Evolutionary conservation across 2,329 filamentous ascomycete genomes (phyloP).

Genomic region (Fusarium nodosum): DNA sequence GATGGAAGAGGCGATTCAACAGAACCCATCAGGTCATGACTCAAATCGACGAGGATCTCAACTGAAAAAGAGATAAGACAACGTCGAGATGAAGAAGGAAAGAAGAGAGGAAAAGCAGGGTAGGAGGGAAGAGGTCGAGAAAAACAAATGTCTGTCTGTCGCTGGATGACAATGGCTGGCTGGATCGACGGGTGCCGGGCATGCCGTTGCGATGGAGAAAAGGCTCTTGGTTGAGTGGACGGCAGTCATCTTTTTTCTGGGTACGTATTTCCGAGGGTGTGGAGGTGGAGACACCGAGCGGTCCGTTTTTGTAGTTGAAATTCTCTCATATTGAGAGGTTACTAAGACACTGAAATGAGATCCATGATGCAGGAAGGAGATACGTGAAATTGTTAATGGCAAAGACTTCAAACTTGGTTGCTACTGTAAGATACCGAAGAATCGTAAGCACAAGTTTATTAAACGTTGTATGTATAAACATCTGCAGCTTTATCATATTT

Average conservation of each 20-base stretch:
- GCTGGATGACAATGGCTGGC: constrained; percentile 35
- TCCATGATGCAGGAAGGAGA: not conserved
- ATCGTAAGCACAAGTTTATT: not conserved
- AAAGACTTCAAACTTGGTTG: too few species aligned
- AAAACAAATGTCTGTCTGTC: constrained; percentile 26
- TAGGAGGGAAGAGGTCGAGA: constrained; percentile 25
- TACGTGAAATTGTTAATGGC: too few species aligned
- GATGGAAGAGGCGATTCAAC: constrained; percentile 27
- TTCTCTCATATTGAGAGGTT: constrained; percentile 45
- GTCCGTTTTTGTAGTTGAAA: constrained; percentile 44
- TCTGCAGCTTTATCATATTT: constrained; percentile 12
- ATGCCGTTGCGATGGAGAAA: constrained; percentile 49
- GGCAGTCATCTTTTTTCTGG: constrained; percentile 39
- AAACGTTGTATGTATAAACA: not conserved
- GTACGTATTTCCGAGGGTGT: constrained; percentile 44
- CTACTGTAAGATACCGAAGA: not conserved
- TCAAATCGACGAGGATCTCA: constrained; percentile 45
- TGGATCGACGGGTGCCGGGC: constrained; percentile 41
- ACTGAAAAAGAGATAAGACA: constrained; percentile 26
- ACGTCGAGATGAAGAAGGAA: constrained; percentile 33
- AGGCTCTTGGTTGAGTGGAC: constrained; percentile 45
- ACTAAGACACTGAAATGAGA: constrained; percentile 3
- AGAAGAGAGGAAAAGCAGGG: constrained; percentile 5
- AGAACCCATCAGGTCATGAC: constrained; percentile 32
- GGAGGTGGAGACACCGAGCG: constrained; percentile 50